Conservation (phyloP, 495 filamentous ascomycete genomes). For the Viridothelium virens region DNA sequence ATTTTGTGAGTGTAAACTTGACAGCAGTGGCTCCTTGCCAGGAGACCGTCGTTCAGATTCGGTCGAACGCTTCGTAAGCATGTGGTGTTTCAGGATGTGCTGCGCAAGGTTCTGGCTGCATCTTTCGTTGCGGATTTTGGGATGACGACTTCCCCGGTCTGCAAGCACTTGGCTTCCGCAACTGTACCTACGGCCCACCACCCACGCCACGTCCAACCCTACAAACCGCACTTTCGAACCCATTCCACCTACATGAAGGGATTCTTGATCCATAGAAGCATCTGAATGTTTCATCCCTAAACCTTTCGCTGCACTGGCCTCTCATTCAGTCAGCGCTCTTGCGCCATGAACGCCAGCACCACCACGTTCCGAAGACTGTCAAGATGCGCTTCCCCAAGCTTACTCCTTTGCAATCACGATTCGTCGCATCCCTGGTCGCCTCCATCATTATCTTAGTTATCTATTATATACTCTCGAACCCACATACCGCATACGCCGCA, state of each 20-base stretch:
- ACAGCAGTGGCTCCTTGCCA: background rate
- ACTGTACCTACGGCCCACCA: background rate
- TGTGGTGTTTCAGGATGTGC: background rate
- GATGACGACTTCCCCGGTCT: background rate
- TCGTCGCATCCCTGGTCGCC: constrained; percentile 56
- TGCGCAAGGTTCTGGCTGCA: no score
- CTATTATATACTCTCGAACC: constrained; percentile 48
- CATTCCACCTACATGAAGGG: background rate
- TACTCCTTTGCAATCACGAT: constrained; percentile 58
- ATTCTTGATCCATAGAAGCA: background rate
- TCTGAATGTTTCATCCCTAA: background rate
- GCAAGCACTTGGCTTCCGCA: background rate
- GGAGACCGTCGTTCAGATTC: background rate
- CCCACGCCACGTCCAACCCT: background rate
- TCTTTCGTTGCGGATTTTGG: background rate
- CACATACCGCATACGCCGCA: constrained; percentile 52
- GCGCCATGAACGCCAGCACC: constrained; percentile 2
- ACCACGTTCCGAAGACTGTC: constrained; percentile 40
- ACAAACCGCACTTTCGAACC: background rate
- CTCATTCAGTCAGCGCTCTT: constrained; percentile 10
- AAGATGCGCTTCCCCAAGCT: constrained; percentile 38
- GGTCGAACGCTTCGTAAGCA: background rate
- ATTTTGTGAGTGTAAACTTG: no score
- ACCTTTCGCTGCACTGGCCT: background rate
- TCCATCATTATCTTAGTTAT: constrained; percentile 48